Base-by-base conservation (phyloP, 768 basidiomycete genomes). In the Boletus reticulatus region DNA sequence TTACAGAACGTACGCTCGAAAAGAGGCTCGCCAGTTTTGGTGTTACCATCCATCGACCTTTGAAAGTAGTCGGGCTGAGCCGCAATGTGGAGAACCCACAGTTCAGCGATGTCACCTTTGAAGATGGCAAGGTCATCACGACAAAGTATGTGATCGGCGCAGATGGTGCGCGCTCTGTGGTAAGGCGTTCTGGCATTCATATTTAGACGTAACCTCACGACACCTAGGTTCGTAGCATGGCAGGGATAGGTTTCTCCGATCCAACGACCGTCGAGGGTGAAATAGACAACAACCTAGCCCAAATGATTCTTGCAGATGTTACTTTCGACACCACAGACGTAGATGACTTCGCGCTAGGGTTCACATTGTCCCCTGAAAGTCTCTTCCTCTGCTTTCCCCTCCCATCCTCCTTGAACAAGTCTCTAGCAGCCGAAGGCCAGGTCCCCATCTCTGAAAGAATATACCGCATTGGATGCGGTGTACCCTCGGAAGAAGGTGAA, bases 91-190 rank as follows among this genome's bases (percentile, higher is more conserved):
- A 59, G n/a, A 66, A 75, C 32, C 11, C 51, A 13, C 64, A 63
- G 12, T 24, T 76, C 13, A 71, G 63, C 8, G 72, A 78, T 14
- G 79, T 79, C n/a, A 59, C 64, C 0, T 81, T 84, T 57, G 78
- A 81, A 31, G 72, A 74, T 43, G 81, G 81, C 4, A 72, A 72
- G 36, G 62, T 68, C 13, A 72, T 83, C 37, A 72, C 65, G 4
- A 65, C 81, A 14, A 73, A 72, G 34, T 81, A 80, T 62, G 75
- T 82, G 6, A 60, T 83, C 32, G 81, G 78, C 22, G 80, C 81
- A 6, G 82, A 84, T 60, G 81, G 82, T 4, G 67, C 79, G 4
- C 73, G 64, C 53, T 83, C 81, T 1, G 59, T 63, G 34, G 82
- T 81, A 60, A 47, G 73, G 62, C 47, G 7, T 22, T 29, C n/a